Evolutionary conservation across 2,329 filamentous ascomycete species (phyloP).

Genomic region (Myriosclerotinia scirpicola): DNA sequence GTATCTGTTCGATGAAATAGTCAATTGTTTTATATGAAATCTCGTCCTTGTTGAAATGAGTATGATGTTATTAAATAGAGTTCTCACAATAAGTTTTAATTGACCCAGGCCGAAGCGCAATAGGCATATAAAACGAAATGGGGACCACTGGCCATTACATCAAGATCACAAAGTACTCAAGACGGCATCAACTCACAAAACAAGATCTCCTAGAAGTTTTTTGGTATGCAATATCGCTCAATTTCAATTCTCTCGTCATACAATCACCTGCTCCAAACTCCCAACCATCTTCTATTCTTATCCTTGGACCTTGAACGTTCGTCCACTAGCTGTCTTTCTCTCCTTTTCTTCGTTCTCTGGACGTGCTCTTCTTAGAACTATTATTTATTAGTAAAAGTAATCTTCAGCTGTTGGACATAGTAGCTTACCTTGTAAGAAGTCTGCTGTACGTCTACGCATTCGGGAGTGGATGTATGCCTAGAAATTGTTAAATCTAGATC

Average conservation of each 20-base stretch:
- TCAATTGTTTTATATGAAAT: not conserved
- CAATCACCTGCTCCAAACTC: slow-evolving; percentile 14
- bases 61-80: not conserved
- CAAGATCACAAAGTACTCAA: slow-evolving; percentile 3
- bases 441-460: slow-evolving; percentile 95
- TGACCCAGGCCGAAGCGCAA: not conserved
- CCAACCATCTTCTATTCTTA: slow-evolving; percentile 27
- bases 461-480: slow-evolving; percentile 95
- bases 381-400: slow-evolving; percentile 41
- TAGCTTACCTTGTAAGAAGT: slow-evolving; percentile 90
- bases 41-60: not conserved
- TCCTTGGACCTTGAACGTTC: slow-evolving; percentile 68
- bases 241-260: slow-evolving; percentile 22
- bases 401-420: not conserved
- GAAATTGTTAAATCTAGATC: slow-evolving; percentile 25
- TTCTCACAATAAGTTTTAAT: not conserved
- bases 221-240: slow-evolving; percentile 12
- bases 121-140: slow-evolving; percentile 3
- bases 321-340: slow-evolving; percentile 94
- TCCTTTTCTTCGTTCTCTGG: slow-evolving; percentile 97
- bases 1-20: not conserved
- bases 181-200: slow-evolving; percentile 13
- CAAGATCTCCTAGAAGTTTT: not conserved
- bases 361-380: slow-evolving; percentile 91
- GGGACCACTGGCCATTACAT: not conserved